Evolutionary conservation across 305 asterid genomes (phyloP).

Genomic region (Andrographis paniculata): DNA sequence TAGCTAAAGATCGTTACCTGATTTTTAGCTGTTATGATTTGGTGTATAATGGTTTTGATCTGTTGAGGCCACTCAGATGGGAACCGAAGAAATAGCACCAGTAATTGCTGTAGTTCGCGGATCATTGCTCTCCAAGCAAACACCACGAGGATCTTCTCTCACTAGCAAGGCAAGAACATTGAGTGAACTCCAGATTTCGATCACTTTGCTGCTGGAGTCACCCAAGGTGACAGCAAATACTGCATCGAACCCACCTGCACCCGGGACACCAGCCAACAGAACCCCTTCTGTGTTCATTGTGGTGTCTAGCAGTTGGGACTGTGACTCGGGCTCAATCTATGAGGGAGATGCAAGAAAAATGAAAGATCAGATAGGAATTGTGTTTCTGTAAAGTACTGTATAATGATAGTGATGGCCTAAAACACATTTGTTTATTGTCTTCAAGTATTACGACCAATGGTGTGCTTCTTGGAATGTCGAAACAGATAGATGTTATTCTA

Average conservation of each 20-base stretch:
- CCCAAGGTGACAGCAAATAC: slow-evolving; percentile 83
- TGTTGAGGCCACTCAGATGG: neutral
- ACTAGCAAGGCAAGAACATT: slow-evolving; percentile 81
- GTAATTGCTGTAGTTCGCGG: slow-evolving; percentile 59
- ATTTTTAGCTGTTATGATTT: neutral
- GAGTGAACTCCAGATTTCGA: slow-evolving; percentile 62
- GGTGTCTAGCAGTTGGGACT: slow-evolving; percentile 64
- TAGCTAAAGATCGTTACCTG: neutral
- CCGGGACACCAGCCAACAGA: slow-evolving; percentile 89
- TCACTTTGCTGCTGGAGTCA: slow-evolving; percentile 43
- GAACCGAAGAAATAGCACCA: slow-evolving; percentile 46
- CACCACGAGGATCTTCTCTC: slow-evolving; percentile 84
- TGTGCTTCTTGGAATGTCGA: too few species aligned
- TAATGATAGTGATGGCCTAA: too few species aligned
- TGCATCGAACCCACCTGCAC: slow-evolving; percentile 97
- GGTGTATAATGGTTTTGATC: neutral
- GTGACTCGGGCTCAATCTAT: slow-evolving; percentile 94
- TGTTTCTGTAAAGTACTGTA: too few species aligned
- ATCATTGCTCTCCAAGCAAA: slow-evolving; percentile 59
- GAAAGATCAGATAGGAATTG: neutral
- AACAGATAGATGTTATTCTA: too few species aligned
- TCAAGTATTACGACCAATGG: too few species aligned
- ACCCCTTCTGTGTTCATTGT: slow-evolving; percentile 86
- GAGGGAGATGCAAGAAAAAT: neutral
- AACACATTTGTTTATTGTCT: too few species aligned